Conservation (phyloP, 129 eudicot species). For the Artemisia tridentata region DNA sequence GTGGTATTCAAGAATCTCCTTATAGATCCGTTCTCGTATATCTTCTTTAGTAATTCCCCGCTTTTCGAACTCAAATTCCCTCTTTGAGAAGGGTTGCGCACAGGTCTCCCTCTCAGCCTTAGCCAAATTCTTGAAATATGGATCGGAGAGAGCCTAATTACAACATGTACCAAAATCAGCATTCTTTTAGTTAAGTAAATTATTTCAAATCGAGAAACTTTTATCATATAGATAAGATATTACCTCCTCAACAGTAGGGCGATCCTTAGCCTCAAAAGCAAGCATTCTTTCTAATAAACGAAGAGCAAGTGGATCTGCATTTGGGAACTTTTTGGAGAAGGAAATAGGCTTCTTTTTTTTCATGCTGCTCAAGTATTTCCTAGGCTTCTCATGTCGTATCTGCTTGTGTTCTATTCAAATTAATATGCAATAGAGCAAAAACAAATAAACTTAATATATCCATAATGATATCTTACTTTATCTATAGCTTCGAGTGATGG, state of each 20-base stretch:
- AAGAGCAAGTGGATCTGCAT: constrained; percentile 89
- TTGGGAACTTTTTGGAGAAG: constrained; percentile 79
- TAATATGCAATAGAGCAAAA: background rate
- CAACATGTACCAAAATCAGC: constrained; percentile 8
- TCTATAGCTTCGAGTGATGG: background rate
- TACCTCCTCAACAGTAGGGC: constrained; percentile 95
- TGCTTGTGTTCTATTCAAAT: constrained; percentile 24
- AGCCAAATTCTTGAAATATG: constrained; percentile 88
- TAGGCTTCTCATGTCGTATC: constrained; percentile 94
- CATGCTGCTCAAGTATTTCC: constrained; percentile 95
- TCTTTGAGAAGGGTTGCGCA: constrained; percentile 93
- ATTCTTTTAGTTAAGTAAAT: background rate
- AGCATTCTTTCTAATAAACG: constrained; percentile 88
- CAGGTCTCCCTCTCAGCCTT: constrained; percentile 97
- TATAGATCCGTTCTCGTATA: constrained; percentile 77
- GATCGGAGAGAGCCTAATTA: constrained; percentile 86
- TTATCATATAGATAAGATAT: background rate
- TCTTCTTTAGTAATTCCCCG: constrained; percentile 89
- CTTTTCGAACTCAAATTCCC: constrained; percentile 97
- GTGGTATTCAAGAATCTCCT: constrained; percentile 95
- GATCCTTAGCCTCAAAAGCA: constrained; percentile 90
- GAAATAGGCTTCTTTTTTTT: constrained; percentile 79
- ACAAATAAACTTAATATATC: background rate
- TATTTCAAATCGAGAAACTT: background rate
- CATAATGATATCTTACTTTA: background rate